Base-by-base conservation (phyloP, 768 basidiomycete species). In the Neoboletus subvelutipes region DNA sequence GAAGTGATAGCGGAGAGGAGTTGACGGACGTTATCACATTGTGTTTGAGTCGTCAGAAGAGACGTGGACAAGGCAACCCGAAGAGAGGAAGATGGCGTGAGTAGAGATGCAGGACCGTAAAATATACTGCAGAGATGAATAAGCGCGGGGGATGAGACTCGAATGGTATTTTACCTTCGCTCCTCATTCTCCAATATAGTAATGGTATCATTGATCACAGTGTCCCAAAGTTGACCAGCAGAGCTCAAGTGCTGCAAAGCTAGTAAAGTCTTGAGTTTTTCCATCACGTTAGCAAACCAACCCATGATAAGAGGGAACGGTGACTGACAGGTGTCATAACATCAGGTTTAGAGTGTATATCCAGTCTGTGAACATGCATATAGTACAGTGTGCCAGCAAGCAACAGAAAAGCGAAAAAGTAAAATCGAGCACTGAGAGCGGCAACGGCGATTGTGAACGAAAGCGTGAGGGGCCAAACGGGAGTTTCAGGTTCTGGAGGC, bases 21-120 rank as follows among this genome's bases (percentile, higher is more conserved):
- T 49, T 86, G 85, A 33, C 92, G 87, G 60, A 93, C 83, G 56
- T 88, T 88, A 66, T 92, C 91, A 65, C 86, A 88, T 71, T 93
- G 90, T 0, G 79, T 83, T 65, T 90, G 87, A 0, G 88, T 91
- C 13, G 84, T 87, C 66, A 86, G 79, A 15, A 92, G 78, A 18
- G 88, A 84, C 2, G 88, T 85, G 51, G 87, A 84, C 3, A 94
- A 79, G 10, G 90, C 80, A 17, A 88, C 76, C 49, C 88, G 86
- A 58, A 92, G 78, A 47, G 72, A 51, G 20, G 72, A 67, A 22
- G 67, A 65, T 1, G 65, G 52, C 12, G 57, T 52, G 34, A 36
- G 59, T 5, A 81, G 75, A 53, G 78, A 77, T 24, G 76, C 64
- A 8, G 80, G 71, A 24, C 79, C 74, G 57, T 77, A 72, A 55